Evolutionary conservation across 2,329 filamentous ascomycete genomes (phyloP).

Genomic region (Juglanconis juglandina): DNA sequence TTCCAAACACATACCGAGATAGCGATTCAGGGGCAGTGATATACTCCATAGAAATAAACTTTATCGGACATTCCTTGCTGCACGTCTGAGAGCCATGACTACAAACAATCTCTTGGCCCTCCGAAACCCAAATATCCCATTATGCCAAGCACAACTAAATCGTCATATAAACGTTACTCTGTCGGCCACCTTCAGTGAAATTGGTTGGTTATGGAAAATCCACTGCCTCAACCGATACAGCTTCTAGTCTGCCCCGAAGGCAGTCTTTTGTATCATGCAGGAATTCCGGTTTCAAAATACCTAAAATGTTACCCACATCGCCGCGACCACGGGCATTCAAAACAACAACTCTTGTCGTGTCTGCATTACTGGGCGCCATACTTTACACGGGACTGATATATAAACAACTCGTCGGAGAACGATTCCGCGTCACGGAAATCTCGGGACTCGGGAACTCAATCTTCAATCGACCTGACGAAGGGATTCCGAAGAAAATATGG

Average conservation of each 20-base stretch:
- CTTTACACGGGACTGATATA: background rate
- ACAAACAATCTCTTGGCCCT: background rate
- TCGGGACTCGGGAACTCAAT: background rate
- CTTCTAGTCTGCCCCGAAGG: background rate
- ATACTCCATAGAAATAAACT: background rate
- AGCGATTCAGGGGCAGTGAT: background rate
- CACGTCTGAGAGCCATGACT: background rate
- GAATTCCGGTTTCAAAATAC: too few relatives aligned
- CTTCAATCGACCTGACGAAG: background rate
- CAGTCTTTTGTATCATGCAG: too few relatives aligned
- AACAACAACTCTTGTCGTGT: background rate
- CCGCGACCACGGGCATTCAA: background rate
- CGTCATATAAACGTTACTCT: too few relatives aligned
- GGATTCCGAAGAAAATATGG: slow-evolving; percentile 28
- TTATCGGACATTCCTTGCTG: background rate
- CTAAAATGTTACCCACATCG: too few relatives aligned
- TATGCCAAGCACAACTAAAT: too few relatives aligned
- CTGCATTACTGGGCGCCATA: background rate
- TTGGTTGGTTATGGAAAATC: too few relatives aligned
- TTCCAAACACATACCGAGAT: background rate
- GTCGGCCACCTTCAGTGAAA: too few relatives aligned
- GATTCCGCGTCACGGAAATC: background rate
- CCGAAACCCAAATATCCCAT: background rate
- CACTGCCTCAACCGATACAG: background rate
- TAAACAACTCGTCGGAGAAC: background rate